phyloP scores from a whole-genome alignment of 2,329 filamentous ascomycete species.

The Sporothrix brunneoviolacea region DNA sequence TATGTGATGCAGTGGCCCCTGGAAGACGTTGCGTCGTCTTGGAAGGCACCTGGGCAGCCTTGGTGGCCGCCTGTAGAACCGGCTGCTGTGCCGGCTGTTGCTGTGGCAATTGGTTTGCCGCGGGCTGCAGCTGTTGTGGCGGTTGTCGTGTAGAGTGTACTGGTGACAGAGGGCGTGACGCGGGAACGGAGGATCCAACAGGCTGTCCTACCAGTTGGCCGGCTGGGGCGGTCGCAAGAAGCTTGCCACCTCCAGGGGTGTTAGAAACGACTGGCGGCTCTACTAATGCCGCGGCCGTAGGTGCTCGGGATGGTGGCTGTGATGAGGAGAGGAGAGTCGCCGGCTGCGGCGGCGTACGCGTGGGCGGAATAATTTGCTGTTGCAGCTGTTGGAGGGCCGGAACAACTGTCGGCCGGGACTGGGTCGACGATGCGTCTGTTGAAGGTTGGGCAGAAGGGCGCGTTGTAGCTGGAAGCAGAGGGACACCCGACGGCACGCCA shows the following conservation, averaged over 20 bases:
- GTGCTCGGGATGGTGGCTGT: background rate
- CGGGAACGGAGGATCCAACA: background rate
- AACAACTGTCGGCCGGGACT: no score
- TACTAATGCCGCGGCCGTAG: background rate
- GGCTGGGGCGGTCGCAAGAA: background rate
- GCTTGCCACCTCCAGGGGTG: background rate
- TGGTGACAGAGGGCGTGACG: slow-evolving; percentile 3
- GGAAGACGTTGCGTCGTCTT: background rate
- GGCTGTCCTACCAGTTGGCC: background rate
- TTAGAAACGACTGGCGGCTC: background rate
- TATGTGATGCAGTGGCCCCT: background rate
- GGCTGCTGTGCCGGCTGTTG: background rate
- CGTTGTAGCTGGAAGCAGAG: slow-evolving; percentile 5
- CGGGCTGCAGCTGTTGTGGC: no score
- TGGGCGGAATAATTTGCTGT: background rate
- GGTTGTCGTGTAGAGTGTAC: background rate
- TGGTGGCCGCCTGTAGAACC: background rate
- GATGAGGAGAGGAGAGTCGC: background rate
- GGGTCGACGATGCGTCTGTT: background rate
- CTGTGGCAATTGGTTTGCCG: background rate
- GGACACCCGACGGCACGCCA: background rate
- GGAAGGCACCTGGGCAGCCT: background rate
- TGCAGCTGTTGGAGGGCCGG: background rate
- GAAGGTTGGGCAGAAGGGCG: background rate
- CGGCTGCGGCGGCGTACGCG: background rate